These are phyloP conservation scores for Podochytrium sp. DNA, from an alignment of 192 early-diverging fungal species.

Conservation along the genomic window DNA sequence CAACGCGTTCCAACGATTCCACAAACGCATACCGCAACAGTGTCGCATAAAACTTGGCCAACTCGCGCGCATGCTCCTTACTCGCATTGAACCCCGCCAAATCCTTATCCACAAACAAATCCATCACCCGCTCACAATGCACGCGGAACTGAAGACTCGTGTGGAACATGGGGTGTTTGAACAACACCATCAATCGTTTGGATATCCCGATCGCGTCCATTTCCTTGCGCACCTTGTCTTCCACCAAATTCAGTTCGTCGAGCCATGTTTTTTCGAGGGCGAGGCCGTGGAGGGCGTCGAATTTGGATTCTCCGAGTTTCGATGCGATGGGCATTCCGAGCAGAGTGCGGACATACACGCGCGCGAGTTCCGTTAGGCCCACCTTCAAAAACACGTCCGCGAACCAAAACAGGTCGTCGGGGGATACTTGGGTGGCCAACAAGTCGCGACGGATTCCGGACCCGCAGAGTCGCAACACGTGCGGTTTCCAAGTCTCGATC, in stretches of 20 bases:
- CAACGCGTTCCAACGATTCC: not conserved
- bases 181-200: not conserved
- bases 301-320: not conserved
- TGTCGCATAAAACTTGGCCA: not conserved
- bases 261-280: not conserved
- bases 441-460: too few relatives aligned
- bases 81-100: not conserved
- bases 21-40: not conserved
- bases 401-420: not conserved
- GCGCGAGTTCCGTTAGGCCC: not conserved
- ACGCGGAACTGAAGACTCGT: not conserved
- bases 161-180: constrained; percentile 3
- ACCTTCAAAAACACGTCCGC: not conserved
- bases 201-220: not conserved
- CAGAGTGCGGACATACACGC: not conserved
- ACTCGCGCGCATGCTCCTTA: not conserved
- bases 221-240: not conserved
- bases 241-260: not conserved
- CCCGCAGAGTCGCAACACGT: not conserved
- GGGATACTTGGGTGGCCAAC: too few relatives aligned
- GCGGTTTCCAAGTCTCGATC: not conserved
- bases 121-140: not conserved
- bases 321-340: not conserved
- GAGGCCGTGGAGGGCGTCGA: not conserved
- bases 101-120: not conserved